Evolutionary conservation across 345 rosid species (phyloP), one percentile per base, ranked within the genome.

Genomic region (Physaria fendleri): DNA sequence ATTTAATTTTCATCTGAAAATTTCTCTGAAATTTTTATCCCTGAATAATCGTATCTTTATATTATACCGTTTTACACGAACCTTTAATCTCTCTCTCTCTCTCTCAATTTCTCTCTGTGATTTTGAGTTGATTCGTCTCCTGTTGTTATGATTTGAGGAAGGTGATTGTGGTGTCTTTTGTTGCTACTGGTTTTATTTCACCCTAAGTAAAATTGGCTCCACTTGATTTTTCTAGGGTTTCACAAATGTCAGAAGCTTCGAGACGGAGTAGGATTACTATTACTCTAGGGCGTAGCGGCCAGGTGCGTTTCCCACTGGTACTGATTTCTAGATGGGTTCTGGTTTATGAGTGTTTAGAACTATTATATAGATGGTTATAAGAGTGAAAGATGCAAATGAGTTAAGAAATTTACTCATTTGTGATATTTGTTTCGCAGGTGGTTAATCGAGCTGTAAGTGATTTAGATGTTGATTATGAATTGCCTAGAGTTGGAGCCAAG

Each of bases 271-370:
- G 91, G 25, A 79, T 88, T 52, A 85, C 97, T 24, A 84, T 92
- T 15, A 89, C 95, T 68, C 86, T 88, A 39, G 99, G 97, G 5
- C 83, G 82, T 56, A 62, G 80, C 43, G 88, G 94, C 28, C 95
- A 85, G 97, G 99, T 93, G 59, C 53, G 59, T 50, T 25, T 53
- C 21, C 10, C 11, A 29, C 14, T 25, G 49, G 35, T 43, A 32
- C 22, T n/a, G n/a, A n/a, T 48, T 37, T 62, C 2, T 11, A 28
- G 28, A 45, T 64, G 5, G 8, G 14, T 7, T 29, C 2, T 52
- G 16, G 35, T 16, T 27, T 45, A 17, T 24, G 39, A 33, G 7
- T 4, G 10, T 47, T 32, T 56, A 18, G 2, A 6, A 47, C 10
- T 45, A 41, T 30, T 1, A 14, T 58, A 21, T 22, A 13, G 14